Conservation (phyloP, 345 rosid genomes). For the Arabis alpina region DNA sequence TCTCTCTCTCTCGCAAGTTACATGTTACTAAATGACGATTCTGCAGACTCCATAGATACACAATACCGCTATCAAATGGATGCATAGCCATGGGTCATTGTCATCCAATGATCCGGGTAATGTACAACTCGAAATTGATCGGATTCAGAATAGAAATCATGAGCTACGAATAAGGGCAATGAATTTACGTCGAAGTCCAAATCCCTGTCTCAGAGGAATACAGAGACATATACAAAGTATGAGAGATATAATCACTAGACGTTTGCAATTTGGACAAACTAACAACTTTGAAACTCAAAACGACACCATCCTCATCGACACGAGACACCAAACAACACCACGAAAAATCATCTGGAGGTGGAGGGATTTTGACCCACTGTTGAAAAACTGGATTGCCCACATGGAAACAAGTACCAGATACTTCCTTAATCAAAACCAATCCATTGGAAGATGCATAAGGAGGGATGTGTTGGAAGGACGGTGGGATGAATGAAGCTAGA, state of each 20-base stretch:
- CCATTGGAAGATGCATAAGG: no score
- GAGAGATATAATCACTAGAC: no score
- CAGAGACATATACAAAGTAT: not conserved
- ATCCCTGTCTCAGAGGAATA: conserved; percentile 6
- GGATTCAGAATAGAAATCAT: not conserved
- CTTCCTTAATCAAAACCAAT: no score
- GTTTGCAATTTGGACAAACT: not conserved
- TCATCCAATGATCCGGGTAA: not conserved
- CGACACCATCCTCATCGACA: not conserved
- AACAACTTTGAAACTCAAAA: not conserved
- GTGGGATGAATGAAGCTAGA: no score
- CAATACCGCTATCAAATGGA: not conserved
- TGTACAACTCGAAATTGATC: not conserved
- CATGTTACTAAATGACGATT: not conserved
- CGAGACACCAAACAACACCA: not conserved
- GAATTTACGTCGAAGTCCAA: not conserved
- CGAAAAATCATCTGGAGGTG: not conserved
- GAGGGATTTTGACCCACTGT: conserved; percentile 8
- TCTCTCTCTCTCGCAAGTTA: no score
- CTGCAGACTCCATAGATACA: not conserved
- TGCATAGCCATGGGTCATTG: conserved; percentile 8
- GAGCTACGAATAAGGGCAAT: not conserved
- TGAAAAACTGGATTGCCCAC: no score
- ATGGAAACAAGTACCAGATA: no score
- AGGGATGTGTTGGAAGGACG: no score